Percentiles rank a stretch among this genome's conserved stretches.
Conservation (phyloP, 495 filamentous ascomycete genomes). For the Penicillium antarcticum region DNA sequence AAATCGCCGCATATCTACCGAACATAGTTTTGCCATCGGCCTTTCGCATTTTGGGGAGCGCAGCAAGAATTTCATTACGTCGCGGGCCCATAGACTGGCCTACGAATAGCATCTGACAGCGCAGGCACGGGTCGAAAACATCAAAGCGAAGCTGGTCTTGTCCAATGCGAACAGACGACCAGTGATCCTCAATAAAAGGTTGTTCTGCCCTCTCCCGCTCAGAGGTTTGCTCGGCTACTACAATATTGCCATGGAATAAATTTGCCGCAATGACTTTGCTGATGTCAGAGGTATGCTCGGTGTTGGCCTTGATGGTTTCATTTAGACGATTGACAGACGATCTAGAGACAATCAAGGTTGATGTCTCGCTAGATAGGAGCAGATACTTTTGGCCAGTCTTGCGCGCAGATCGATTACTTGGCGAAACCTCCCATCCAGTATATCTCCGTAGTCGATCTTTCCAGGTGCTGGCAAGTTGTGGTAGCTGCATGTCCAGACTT, state of each 20-base stretch:
- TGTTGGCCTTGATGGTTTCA: constrained; percentile 55
- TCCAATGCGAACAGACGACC: constrained; percentile 39
- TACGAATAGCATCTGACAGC: constrained; percentile 95
- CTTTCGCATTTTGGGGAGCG: constrained; percentile 79
- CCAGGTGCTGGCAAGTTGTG: constrained; percentile 13
- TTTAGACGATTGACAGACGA: constrained; percentile 79
- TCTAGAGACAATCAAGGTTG: constrained; percentile 78
- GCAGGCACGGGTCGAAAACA: constrained; percentile 75
- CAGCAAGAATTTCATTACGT: constrained; percentile 82
- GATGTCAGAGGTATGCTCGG: constrained; percentile 21
- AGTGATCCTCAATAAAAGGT: constrained; percentile 55
- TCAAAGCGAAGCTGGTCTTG: constrained; percentile 47
- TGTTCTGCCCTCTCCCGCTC: constrained; percentile 37
- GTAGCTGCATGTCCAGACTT: constrained; percentile 58
- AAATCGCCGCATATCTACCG: constrained; percentile 66
- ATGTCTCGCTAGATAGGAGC: constrained; percentile 79
- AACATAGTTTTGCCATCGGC: constrained; percentile 81
- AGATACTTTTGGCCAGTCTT: constrained; percentile 55
- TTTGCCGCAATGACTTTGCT: constrained; percentile 60
- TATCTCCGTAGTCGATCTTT: constrained; percentile 5
- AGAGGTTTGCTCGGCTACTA: constrained; percentile 54
- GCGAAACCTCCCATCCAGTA: constrained; percentile 20
- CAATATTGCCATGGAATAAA: constrained; percentile 81
- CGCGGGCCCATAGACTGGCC: constrained; percentile 79
- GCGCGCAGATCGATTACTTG: constrained; percentile 35